Evolutionary conservation across 108 stramenopile genomes (phyloP), one percentile per base, ranked within the genome.

Genomic region (Cylindrotheca fusiformis): DNA sequence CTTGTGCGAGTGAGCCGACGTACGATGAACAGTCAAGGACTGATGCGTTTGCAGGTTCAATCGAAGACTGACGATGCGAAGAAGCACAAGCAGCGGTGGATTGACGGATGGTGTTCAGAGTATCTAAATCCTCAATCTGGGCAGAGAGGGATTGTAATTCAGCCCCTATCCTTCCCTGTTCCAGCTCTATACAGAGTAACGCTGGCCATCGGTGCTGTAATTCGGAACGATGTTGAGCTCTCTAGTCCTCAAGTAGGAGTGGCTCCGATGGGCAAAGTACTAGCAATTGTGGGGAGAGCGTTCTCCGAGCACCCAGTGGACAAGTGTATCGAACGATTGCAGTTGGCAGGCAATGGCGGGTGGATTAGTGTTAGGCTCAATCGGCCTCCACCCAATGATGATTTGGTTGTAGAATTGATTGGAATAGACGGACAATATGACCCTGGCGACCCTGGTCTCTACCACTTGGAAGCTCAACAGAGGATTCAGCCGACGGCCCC

Each of bases 91-190:
- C 36, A 41, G 36, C 6, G 6, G 6, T 41, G 10, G 6, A 55
- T 77, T 0, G 70, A 76, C 21, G 95, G 95, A 41, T 96, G 88
- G 90, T 93, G 92, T 55, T 90, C 88, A 17, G 87, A 94, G 75
- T 82, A 65, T 44, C 70, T 96, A 19, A 96, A 96, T 77, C 95
- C 95, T 3, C 67, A 90, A 4, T 73, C 75, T 3, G 92, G 95
- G 22, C 88, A 94, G 64, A 55, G 87, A 22, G 95, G 95, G 1
- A 68, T 74, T 6, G 71, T 96, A 32, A 77, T 78, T 3, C 74
- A 81, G 48, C 88, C 91, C 22, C 50, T 96, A 0, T 67, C 83
- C 18, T 78, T 93, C 63, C 81, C 89, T 26, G 63, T 76, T 6
- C 92, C 95, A 2, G 76, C 76, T 18, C 33, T 63, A 24, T 92